Conservation (phyloP, 148 eudicot species). For the Arctostaphylos glauca region DNA sequence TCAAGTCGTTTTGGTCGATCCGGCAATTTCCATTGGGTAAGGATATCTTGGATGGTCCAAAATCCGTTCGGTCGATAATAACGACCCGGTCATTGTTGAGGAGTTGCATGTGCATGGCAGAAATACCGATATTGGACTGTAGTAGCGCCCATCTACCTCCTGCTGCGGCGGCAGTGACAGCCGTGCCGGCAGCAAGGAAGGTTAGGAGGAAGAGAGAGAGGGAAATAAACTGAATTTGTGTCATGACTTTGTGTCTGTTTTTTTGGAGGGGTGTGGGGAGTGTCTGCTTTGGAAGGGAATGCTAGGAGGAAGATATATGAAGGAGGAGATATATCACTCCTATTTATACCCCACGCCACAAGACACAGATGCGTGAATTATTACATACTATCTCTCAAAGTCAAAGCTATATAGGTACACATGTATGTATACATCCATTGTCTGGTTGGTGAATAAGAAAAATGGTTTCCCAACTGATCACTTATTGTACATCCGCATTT, state of each 20-base stretch:
- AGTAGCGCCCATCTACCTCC: neutral
- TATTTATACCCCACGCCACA: too few relatives aligned
- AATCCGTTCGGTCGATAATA: neutral
- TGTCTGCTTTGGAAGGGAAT: too few relatives aligned
- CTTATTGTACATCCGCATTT: too few relatives aligned
- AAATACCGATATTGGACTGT: neutral
- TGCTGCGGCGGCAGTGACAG: neutral
- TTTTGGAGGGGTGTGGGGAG: too few relatives aligned
- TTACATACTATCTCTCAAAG: too few relatives aligned
- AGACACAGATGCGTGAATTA: too few relatives aligned
- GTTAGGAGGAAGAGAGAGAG: conserved; percentile 2
- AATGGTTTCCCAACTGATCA: too few relatives aligned
- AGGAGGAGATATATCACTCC: too few relatives aligned
- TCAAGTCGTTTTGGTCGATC: neutral
- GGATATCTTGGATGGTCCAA: neutral
- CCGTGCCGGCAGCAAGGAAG: neutral
- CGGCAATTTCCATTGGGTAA: neutral
- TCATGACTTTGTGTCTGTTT: neutral
- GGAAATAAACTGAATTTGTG: neutral
- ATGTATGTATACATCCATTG: too few relatives aligned
- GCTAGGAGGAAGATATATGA: too few relatives aligned
- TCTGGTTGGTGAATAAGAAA: too few relatives aligned
- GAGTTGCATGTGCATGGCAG: conserved; percentile 3
- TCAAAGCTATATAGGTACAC: too few relatives aligned
- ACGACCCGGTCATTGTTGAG: neutral